Evolutionary conservation across 805 yeast species (phyloP).

Genomic region (Metschnikowia amazonensis): DNA sequence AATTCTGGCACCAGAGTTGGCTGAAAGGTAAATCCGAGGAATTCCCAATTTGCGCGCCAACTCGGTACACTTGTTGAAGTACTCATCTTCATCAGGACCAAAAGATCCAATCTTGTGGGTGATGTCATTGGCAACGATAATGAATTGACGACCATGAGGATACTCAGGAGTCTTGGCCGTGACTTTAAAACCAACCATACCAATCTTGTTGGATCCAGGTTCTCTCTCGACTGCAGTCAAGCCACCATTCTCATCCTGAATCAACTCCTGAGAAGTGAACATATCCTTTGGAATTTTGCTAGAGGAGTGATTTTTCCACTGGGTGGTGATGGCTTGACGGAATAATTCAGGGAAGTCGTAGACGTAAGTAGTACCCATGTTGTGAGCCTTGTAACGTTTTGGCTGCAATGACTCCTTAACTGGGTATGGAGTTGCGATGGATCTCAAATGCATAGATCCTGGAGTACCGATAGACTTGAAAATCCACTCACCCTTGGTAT

Average conservation of each 20-base stretch:
- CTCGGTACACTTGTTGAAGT: constrained; percentile 89
- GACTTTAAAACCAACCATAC: constrained; percentile 96
- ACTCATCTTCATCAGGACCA: constrained; percentile 93
- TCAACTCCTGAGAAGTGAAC: constrained; percentile 77
- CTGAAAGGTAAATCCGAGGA: constrained; percentile 93
- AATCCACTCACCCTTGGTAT: constrained; percentile 91
- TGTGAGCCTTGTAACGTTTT: constrained; percentile 96
- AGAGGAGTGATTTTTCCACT: constrained; percentile 69
- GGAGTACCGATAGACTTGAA: constrained; percentile 93
- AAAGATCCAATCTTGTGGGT: constrained; percentile 98
- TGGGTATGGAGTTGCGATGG: constrained; percentile 93
- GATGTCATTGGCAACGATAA: constrained; percentile 93
- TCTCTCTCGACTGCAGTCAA: constrained; percentile 90
- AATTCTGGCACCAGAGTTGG: constrained; percentile 98
- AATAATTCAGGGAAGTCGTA: constrained; percentile 98
- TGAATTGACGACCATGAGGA: constrained; percentile 92
- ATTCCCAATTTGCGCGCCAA: constrained; percentile 86
- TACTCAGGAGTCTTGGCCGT: constrained; percentile 93
- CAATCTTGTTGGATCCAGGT: constrained; percentile 92
- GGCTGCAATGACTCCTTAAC: constrained; percentile 98
- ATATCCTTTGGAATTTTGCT: constrained; percentile 69
- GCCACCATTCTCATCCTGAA: constrained; percentile 72
- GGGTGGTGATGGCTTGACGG: constrained; percentile 82
- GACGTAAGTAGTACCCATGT: constrained; percentile 96
- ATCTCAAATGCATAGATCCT: constrained; percentile 95